Evolutionary conservation across 2,329 filamentous ascomycete species (phyloP).

Genomic region (Helicocarpus griseus): DNA sequence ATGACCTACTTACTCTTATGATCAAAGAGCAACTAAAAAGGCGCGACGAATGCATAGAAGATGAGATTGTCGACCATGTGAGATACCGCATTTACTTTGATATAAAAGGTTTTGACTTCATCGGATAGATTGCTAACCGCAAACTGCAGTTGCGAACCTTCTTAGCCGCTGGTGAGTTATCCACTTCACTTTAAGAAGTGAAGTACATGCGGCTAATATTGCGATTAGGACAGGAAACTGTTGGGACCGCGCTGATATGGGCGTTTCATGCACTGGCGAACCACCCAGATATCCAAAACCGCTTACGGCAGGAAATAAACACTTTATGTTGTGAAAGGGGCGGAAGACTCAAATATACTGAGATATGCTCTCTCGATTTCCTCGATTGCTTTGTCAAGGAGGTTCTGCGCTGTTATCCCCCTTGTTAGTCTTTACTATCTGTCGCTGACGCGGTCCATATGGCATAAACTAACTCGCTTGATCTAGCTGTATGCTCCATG

Average conservation of each 20-base stretch:
- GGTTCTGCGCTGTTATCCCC: constrained; percentile 1
- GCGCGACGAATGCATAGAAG: neutral
- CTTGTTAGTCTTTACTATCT: neutral
- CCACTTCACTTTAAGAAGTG: neutral
- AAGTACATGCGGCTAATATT: neutral
- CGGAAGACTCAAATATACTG: neutral
- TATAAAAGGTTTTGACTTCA: no score
- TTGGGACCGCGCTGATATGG: neutral
- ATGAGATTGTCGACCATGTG: constrained; percentile 4
- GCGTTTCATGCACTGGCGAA: constrained; percentile 1
- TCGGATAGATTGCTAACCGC: neutral
- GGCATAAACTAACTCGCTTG: neutral
- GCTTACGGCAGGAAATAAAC: neutral
- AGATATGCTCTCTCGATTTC: neutral
- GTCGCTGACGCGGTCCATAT: neutral
- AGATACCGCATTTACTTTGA: no score
- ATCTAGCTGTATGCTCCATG: neutral
- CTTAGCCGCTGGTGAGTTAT: neutral
- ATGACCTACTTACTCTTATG: constrained; percentile 2
- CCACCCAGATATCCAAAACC: constrained; percentile 1
- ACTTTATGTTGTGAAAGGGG: neutral
- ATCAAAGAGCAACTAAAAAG: neutral
- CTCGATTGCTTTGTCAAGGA: constrained; percentile 5
- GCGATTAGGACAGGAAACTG: constrained; percentile 1
- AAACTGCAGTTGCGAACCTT: constrained; percentile 1